Percentiles rank a stretch among this genome's conserved stretches.
These are phyloP conservation scores for Colletotrichum brevisporum DNA, from an alignment of 2,329 filamentous ascomycete species.

Conservation along the genomic window DNA sequence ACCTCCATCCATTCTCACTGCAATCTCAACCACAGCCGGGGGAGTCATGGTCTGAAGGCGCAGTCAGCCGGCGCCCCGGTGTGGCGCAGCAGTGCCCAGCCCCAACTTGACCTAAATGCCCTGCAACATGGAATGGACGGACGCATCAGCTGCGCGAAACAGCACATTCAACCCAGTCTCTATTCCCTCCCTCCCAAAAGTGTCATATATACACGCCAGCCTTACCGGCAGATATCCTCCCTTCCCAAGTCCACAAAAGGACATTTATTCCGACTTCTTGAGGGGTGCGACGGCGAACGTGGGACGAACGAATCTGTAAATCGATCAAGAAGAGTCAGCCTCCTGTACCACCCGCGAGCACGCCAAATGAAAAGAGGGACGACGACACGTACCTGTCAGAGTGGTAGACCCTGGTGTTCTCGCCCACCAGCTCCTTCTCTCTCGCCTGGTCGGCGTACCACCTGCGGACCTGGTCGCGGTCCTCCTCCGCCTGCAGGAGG, in stretches of 20 bases:
- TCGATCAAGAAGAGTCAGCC: background rate
- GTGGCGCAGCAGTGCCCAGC: too few relatives aligned
- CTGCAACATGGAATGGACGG: background rate
- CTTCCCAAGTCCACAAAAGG: background rate
- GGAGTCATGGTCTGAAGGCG: too few relatives aligned
- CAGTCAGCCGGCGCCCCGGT: too few relatives aligned
- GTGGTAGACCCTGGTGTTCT: conserved; percentile 88
- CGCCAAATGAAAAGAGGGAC: background rate
- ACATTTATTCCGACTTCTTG: conserved; percentile 66
- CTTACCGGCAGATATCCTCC: conserved; percentile 1
- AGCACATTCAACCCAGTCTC: conserved; percentile 12
- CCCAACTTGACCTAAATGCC: background rate
- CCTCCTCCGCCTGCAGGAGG: conserved; percentile 94
- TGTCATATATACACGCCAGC: conserved; percentile 31
- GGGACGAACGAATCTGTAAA: conserved; percentile 81
- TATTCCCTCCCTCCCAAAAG: conserved; percentile 20
- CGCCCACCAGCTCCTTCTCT: conserved; percentile 91
- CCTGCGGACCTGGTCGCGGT: conserved; percentile 92
- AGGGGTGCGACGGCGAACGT: conserved; percentile 82
- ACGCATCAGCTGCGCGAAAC: background rate
- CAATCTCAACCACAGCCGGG: too few relatives aligned
- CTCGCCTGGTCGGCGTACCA: conserved; percentile 88
- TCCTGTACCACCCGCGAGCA: background rate
- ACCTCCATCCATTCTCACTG: too few relatives aligned
- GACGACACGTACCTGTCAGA: conserved; percentile 78